Conservation (phyloP, 2,329 filamentous ascomycete genomes). For the Xylaria hypoxylon region DNA sequence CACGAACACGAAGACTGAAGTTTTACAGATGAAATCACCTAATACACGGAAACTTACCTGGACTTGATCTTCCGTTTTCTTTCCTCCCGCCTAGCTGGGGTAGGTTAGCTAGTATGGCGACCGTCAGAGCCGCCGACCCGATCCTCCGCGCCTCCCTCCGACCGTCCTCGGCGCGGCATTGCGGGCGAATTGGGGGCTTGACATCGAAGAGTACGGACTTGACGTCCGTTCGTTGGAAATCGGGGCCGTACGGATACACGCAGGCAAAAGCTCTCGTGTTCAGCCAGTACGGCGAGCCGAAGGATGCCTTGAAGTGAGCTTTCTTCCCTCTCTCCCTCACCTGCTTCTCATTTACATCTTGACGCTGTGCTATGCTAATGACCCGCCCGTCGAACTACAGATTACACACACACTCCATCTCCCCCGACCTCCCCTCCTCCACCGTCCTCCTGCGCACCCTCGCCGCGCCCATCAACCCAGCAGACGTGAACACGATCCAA, state of each 20-base stretch:
- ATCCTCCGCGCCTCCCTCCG: constrained; percentile 32
- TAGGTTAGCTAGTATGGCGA: constrained; percentile 30
- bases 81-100: neutral
- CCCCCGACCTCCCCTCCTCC: constrained; percentile 73
- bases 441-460: constrained; percentile 85
- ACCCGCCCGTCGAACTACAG: constrained; percentile 51
- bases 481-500: constrained; percentile 98
- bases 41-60: too few relatives aligned
- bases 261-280: constrained; percentile 87
- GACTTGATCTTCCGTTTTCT: neutral
- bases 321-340: neutral
- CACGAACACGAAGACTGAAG: too few relatives aligned
- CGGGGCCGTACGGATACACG: constrained; percentile 80
- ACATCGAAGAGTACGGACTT: constrained; percentile 13
- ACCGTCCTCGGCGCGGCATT: constrained; percentile 18
- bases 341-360: neutral
- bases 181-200: constrained; percentile 4
- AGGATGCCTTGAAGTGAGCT: constrained; percentile 72
- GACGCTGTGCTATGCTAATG: neutral
- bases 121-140: constrained; percentile 27
- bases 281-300: constrained; percentile 78
- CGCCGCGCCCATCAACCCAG: constrained; percentile 92
- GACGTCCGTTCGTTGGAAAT: constrained; percentile 60
- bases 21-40: too few relatives aligned
- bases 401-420: constrained; percentile 81